These are phyloP conservation scores for Xylogone sp. DNA, from an alignment of 2,329 filamentous ascomycete genomes.

Conservation along the genomic window DNA sequence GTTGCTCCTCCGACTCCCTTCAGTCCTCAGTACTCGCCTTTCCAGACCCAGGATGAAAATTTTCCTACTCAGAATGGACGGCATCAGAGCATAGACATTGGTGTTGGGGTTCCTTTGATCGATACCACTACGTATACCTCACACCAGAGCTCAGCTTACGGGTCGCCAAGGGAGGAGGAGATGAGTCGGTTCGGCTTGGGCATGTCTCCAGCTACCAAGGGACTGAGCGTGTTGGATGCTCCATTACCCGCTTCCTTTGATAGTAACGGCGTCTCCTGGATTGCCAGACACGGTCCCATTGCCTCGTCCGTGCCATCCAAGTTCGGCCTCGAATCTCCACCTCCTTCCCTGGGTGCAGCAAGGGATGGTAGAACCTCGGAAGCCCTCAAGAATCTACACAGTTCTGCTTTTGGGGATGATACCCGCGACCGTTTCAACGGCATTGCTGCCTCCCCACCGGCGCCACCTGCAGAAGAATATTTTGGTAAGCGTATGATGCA, in stretches of 20 bases:
- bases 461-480: conserved; percentile 49
- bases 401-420: conserved; percentile 59
- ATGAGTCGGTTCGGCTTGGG: conserved; percentile 60
- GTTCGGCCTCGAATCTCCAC: conserved; percentile 84
- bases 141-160: conserved; percentile 61
- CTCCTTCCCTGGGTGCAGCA: conserved; percentile 64
- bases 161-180: conserved; percentile 76
- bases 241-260: conserved; percentile 93
- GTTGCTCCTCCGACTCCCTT: conserved; percentile 34
- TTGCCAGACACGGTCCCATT: conserved; percentile 83
- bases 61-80: conserved; percentile 34
- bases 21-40: conserved; percentile 34
- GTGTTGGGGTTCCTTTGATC: conserved; percentile 38
- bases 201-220: conserved; percentile 71
- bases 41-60: conserved; percentile 51
- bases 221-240: conserved; percentile 87
- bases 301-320: conserved; percentile 90
- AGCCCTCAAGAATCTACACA: conserved; percentile 60
- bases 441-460: conserved; percentile 37
- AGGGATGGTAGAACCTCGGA: conserved; percentile 60
- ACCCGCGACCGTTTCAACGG: conserved; percentile 61
- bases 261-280: conserved; percentile 90
- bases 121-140: conserved; percentile 47
- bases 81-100: conserved; percentile 48
- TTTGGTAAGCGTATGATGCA: conserved; percentile 69